Conservation (phyloP, 2,329 filamentous ascomycete genomes). For the Colletotrichum abscissum region DNA sequence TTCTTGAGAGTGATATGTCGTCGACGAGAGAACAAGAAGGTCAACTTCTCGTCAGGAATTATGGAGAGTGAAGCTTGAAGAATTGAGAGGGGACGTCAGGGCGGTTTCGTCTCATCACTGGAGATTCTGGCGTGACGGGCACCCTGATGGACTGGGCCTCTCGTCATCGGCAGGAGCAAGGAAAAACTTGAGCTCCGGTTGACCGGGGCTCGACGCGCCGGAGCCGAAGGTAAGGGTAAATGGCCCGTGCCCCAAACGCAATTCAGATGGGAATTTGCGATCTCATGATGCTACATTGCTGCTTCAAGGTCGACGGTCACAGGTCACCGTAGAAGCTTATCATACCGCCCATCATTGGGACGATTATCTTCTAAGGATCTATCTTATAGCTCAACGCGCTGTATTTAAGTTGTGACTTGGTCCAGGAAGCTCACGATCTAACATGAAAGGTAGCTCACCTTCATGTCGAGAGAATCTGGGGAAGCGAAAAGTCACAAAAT, state of each 20-base stretch:
- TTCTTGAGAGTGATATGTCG: not conserved
- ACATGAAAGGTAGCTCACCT: not conserved
- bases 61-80: not conserved
- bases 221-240: not conserved
- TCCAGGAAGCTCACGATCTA: not conserved
- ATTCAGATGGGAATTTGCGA: not conserved
- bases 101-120: constrained; percentile 29
- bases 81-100: constrained; percentile 7
- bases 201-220: not conserved
- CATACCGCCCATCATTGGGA: not conserved
- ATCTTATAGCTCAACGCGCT: rapidly evolving
- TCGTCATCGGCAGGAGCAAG: not conserved
- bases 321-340: too few species aligned
- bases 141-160: constrained; percentile 29
- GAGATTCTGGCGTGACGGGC: constrained; percentile 25
- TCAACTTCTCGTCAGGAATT: not conserved
- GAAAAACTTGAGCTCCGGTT: constrained; percentile 30
- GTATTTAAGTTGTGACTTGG: too few species aligned
- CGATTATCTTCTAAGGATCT: not conserved
- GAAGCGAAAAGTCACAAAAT: not conserved
- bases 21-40: not conserved
- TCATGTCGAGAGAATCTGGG: not conserved
- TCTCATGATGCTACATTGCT: not conserved
- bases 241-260: constrained; percentile 1
- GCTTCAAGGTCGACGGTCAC: not conserved